phyloP scores from a whole-genome alignment of 2,329 filamentous ascomycete genomes.

The Ilyonectria destructans region DNA sequence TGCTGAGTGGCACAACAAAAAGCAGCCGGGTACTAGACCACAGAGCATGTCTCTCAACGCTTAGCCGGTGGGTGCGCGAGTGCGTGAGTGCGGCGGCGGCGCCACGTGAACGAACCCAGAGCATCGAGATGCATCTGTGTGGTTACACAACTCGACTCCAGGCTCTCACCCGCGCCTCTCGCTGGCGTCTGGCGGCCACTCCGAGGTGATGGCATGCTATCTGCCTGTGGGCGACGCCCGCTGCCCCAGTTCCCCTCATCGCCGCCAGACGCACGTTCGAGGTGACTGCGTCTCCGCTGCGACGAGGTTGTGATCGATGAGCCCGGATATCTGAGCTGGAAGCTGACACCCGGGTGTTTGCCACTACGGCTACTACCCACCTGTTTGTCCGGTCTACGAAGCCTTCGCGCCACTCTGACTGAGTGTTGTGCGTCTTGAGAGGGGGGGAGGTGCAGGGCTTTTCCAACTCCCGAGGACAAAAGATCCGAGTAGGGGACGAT shows the following conservation, averaged over 20 bases:
- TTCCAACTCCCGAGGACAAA: conserved; percentile 36
- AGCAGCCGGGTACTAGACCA: conserved; percentile 17
- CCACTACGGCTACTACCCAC: conserved; percentile 40
- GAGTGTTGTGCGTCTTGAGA: conserved; percentile 24
- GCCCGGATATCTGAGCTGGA: conserved; percentile 15
- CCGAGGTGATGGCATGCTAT: conserved; percentile 20
- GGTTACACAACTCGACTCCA: conserved; percentile 32
- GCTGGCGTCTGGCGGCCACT: conserved; percentile 24
- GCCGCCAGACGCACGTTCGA: conserved; percentile 17
- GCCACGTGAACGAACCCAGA: conserved; percentile 35
- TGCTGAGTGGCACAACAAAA: conserved; percentile 15
- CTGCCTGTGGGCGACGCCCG: conserved; percentile 17
- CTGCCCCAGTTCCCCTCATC: conserved; percentile 4
- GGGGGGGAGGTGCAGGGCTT: conserved; percentile 18
- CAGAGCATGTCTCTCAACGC: conserved; percentile 19
- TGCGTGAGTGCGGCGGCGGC: conserved; percentile 18
- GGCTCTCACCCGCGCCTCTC: conserved; percentile 26
- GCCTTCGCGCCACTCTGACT: conserved; percentile 19
- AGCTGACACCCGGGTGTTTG: conserved; percentile 26
- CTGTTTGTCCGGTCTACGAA: conserved; percentile 28
- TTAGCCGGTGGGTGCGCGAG: conserved; percentile 15
- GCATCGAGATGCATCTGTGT: conserved; percentile 37
- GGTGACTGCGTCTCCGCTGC: conserved; percentile 27
- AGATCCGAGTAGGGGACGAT: conserved; percentile 34
- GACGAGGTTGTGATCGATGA: conserved; percentile 22